These are phyloP conservation scores for Bimuria novae-zelandiae DNA, from an alignment of 2,329 filamentous ascomycete species.

Conservation along the genomic window DNA sequence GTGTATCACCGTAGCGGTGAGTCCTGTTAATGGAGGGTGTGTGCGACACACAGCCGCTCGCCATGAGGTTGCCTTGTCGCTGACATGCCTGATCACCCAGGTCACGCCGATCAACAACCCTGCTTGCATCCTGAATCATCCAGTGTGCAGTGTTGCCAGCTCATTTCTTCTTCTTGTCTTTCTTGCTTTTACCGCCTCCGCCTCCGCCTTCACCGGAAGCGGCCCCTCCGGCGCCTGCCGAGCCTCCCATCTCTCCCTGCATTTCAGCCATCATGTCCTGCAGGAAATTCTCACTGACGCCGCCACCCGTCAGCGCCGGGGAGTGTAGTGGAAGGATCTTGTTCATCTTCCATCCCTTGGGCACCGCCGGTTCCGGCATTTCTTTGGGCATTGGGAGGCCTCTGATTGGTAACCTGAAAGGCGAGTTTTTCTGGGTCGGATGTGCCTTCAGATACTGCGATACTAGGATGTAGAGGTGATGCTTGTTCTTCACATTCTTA, in stretches of 20 bases:
- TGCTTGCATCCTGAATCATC: not conserved
- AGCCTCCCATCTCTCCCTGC: constrained; percentile 53
- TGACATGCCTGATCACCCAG: not conserved
- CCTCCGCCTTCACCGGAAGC: constrained; percentile 12
- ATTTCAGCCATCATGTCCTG: constrained; percentile 98
- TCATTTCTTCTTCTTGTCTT: constrained; percentile 48
- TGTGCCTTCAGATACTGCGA: constrained; percentile 75
- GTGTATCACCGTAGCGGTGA: not conserved
- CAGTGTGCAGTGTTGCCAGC: not conserved
- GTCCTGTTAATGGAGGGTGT: not conserved
- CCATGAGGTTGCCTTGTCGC: not conserved
- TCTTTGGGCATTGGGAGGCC: constrained; percentile 71
- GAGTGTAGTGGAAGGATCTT: constrained; percentile 84
- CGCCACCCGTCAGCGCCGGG: constrained; percentile 87
- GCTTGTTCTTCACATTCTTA: constrained; percentile 70
- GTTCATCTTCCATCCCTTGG: constrained; percentile 89
- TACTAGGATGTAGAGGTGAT: constrained; percentile 84
- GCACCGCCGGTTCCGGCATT: constrained; percentile 69
- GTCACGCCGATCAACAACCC: not conserved
- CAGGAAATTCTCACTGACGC: constrained; percentile 90
- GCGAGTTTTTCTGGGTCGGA: constrained; percentile 74
- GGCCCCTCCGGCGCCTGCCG: constrained; percentile 30
- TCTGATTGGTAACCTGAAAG: constrained; percentile 72
- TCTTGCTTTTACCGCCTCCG: constrained; percentile 37
- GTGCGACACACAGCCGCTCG: not conserved